These are phyloP conservation scores for Saccharomyces pastorianus DNA, from an alignment of 1,139 yeast genomes.

Conservation along the genomic window DNA sequence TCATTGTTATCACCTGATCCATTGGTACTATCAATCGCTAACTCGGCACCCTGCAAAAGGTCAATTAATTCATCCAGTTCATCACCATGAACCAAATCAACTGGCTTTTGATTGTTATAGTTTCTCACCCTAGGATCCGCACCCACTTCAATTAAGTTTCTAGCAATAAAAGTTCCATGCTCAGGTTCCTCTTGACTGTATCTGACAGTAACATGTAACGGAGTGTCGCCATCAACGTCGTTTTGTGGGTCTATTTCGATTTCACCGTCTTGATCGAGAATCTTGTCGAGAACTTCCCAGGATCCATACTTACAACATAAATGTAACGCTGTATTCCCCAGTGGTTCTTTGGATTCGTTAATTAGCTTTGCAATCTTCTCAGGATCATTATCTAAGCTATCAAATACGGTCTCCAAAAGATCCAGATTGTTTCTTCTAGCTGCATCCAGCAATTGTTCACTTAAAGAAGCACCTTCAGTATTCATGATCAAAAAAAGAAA, in stretches of 20 bases:
- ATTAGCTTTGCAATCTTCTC: constrained; percentile 50
- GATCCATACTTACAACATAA: constrained; percentile 74
- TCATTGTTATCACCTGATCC: constrained; percentile 25
- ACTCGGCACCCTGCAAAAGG: constrained; percentile 73
- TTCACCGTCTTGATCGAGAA: constrained; percentile 74
- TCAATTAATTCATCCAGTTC: constrained; percentile 48
- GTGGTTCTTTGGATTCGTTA: constrained; percentile 65
- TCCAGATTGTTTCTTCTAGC: constrained; percentile 85
- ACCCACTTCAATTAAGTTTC: constrained; percentile 85
- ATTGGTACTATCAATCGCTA: constrained; percentile 39
- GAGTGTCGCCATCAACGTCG: constrained; percentile 71
- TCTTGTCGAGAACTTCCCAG: constrained; percentile 74
- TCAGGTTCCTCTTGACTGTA: constrained; percentile 75
- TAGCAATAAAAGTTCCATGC: constrained; percentile 72
- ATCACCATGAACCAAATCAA: constrained; percentile 51
- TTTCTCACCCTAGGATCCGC: constrained; percentile 64
- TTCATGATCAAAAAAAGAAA: constrained; percentile 5
- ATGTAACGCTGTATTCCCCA: constrained; percentile 80
- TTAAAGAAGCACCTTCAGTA: constrained; percentile 60
- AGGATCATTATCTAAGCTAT: constrained; percentile 39
- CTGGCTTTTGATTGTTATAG: constrained; percentile 60
- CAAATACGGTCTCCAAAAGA: constrained; percentile 50
- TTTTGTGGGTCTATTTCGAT: constrained; percentile 82
- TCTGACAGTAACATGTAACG: constrained; percentile 77
- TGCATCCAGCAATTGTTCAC: constrained; percentile 79